Conservation (phyloP, 1,284 basidiomycete species). For the Serendipita sp. region DNA sequence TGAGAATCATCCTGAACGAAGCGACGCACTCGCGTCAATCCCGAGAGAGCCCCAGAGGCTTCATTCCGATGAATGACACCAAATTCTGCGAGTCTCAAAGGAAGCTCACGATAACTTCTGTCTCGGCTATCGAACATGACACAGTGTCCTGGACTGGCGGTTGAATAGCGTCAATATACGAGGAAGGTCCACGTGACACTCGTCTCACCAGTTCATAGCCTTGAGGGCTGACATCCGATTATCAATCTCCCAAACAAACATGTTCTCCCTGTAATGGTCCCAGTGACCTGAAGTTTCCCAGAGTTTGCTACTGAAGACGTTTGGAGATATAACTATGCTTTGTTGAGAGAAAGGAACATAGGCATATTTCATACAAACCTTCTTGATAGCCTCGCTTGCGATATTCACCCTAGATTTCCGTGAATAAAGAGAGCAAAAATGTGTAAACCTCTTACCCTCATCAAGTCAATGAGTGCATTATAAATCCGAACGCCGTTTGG, state of each 20-base stretch:
- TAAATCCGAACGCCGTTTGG: constrained; percentile 97
- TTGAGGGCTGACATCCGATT: constrained; percentile 92
- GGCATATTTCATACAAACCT: constrained; percentile 29
- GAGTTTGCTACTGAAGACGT: constrained; percentile 93
- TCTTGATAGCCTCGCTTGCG: constrained; percentile 80
- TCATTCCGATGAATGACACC: constrained; percentile 97
- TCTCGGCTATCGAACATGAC: constrained; percentile 92
- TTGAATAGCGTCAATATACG: too few relatives aligned
- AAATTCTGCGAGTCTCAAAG: constrained; percentile 96
- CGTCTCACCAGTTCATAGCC: constrained; percentile 85
- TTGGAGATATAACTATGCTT: constrained; percentile 78
- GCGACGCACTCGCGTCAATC: constrained; percentile 83
- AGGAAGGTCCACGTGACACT: background rate
- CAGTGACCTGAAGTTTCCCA: constrained; percentile 99
- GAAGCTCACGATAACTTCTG: constrained; percentile 89
- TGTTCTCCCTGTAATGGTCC: constrained; percentile 96
- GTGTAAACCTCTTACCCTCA: constrained; percentile 49
- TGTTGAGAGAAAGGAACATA: background rate
- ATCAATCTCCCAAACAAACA: constrained; percentile 89
- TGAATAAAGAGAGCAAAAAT: constrained; percentile 25
- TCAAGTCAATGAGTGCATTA: constrained; percentile 82
- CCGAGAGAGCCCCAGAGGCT: constrained; percentile 86
- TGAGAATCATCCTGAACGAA: constrained; percentile 98
- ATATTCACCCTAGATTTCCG: constrained; percentile 39
- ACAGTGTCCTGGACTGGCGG: constrained; percentile 68